Evolutionary conservation across 1,139 yeast genomes (phyloP), one percentile per base, ranked within the genome.

Genomic region (Saccharomycopsis crataegensis): DNA sequence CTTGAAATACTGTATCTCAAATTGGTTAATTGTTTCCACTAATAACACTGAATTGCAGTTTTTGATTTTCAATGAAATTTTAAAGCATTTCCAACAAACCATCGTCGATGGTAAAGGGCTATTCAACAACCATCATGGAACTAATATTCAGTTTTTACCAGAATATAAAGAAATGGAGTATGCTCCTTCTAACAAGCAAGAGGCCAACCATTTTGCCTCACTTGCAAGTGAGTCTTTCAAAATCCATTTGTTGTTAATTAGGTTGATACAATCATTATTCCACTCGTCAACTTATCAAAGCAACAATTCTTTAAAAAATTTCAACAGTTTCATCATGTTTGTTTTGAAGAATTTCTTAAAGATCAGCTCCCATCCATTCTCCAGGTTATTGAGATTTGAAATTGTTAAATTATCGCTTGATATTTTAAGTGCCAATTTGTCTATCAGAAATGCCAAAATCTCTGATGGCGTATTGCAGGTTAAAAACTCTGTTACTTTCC

Each of bases 81-180:
- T 82, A 22, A 36, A 32, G 28, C 31, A 51, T 12, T 56, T 56
- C 53, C 62, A 69, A 40, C 8, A 16, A 8, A 43, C 56, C 8
- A 36, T 56, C 6, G 8, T 48, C 7, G 41, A 48, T 8, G 38
- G 43, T 7, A 38, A 45, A 31, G 59, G 59, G 4, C 31, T 56
- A 12, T 56, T 54, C 42, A 41, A 55, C 34, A 38, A 40, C 4
- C 46, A 44, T 33, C 11, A 43, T 28, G 16, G 41, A 16, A 14
- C 14, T 8, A 31, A 37, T 8, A 44, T 46, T 8, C 44, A 40
- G 6, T 47, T 40, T 36, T 49, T 44, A 31, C 85, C 95, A 7
- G 89, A 84, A 56, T 85, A 75, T 63, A 71, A 78, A 59, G 76
- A 74, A 57, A 93, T 93, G 99, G 96, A 88, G 61, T 94, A 94